A percentile compares a stretch with the other conserved stretches of the same genome.
These are phyloP conservation scores for Gypsophila paniculata DNA, from an alignment of 179 eudicot species.

Conservation along the genomic window DNA sequence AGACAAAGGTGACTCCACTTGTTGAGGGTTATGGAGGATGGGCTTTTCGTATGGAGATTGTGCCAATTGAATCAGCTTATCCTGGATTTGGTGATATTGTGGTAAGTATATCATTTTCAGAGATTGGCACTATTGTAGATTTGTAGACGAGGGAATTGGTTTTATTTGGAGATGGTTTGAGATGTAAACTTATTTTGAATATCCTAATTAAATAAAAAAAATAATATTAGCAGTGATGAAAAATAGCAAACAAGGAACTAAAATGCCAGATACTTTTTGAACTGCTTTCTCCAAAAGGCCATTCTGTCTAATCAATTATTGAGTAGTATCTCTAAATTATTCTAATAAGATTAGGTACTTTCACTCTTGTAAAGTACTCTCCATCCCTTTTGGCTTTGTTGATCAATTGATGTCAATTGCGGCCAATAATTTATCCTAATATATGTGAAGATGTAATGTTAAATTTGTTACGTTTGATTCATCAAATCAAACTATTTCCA, in stretches of 20 bases:
- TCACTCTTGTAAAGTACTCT: background rate
- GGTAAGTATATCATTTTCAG: slow-evolving; percentile 46
- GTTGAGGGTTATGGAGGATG: slow-evolving; percentile 99
- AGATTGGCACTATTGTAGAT: background rate
- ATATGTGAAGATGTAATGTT: background rate
- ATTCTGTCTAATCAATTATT: background rate
- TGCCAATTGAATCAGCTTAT: slow-evolving; percentile 94
- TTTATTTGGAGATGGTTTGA: background rate
- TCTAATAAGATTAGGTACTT: background rate
- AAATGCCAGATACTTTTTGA: background rate
- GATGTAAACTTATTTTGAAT: background rate
- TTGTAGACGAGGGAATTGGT: background rate
- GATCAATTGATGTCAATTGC: background rate
- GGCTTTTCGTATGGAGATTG: slow-evolving; percentile 97
- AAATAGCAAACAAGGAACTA: background rate
- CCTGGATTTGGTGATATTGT: slow-evolving; percentile 98
- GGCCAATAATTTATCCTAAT: too few species aligned
- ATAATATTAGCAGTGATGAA: background rate
- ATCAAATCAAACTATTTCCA: background rate
- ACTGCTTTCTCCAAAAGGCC: background rate
- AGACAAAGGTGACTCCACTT: slow-evolving; percentile 97
- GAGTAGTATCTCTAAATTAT: background rate
- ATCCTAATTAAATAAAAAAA: too few species aligned
- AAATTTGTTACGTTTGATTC: background rate
- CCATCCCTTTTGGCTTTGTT: background rate